Conservation (phyloP, 1,284 basidiomycete species). For the Porogramme epimiltina region DNA sequence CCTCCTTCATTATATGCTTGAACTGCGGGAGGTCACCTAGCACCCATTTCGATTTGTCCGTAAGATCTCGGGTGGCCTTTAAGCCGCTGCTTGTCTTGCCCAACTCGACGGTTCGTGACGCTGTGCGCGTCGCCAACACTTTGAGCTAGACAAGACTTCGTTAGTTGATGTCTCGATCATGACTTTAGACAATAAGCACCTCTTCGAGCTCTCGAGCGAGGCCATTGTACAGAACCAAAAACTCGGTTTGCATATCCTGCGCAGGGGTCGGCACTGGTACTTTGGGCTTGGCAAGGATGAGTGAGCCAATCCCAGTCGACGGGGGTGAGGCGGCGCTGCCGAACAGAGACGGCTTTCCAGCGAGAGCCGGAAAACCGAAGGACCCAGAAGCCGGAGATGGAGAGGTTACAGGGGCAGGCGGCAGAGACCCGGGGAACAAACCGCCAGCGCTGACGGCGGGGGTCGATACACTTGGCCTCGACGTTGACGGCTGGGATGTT, state of each 20-base stretch:
- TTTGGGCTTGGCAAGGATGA: background rate
- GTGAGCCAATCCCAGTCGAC: no score
- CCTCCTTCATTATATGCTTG: conserved; percentile 46
- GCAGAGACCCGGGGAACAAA: conserved; percentile 10
- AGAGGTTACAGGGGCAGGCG: background rate
- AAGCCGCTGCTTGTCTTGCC: conserved; percentile 29
- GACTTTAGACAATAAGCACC: conserved; percentile 38
- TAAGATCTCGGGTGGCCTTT: conserved; percentile 47
- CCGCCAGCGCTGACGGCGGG: background rate
- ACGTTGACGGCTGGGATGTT: background rate
- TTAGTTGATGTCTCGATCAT: conserved; percentile 2
- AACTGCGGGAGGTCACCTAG: conserved; percentile 55
- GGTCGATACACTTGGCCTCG: background rate
- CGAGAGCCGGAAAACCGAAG: no score
- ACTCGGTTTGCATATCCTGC: conserved; percentile 67
- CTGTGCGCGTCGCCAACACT: conserved; percentile 36
- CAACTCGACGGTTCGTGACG: conserved; percentile 12
- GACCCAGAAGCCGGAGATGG: no score
- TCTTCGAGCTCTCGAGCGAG: conserved; percentile 53
- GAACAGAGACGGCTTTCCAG: no score
- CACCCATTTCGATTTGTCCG: conserved; percentile 52
- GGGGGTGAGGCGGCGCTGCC: no score
- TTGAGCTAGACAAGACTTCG: conserved; percentile 41
- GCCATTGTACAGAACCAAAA: conserved; percentile 42
- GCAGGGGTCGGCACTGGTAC: conserved; percentile 28